Conservation (phyloP, 139 green algal species). For the Ostreobium quekettii region DNA sequence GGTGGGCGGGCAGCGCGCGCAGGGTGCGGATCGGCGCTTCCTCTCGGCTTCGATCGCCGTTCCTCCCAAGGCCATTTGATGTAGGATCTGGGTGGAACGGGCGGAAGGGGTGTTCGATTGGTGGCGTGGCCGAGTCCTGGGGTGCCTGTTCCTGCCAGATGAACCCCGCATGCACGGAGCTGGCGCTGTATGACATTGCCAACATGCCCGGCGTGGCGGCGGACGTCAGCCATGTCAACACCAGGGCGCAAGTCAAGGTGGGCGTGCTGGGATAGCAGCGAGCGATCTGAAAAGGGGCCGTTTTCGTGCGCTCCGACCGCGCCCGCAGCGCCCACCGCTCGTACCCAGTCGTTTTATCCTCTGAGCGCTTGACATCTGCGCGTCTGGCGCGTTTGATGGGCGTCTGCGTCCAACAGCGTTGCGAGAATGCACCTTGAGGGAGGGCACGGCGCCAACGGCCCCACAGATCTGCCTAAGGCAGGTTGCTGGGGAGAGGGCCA, state of each 20-base stretch:
- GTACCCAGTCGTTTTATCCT: too few relatives aligned
- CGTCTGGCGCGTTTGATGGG: neutral
- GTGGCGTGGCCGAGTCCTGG: too few relatives aligned
- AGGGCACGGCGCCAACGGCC: too few relatives aligned
- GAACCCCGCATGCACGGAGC: constrained; percentile 62
- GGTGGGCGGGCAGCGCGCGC: constrained; percentile 25
- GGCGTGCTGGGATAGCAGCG: neutral
- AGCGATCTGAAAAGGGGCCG: neutral
- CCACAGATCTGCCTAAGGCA: too few relatives aligned
- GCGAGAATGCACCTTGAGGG: too few relatives aligned
- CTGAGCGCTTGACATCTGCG: too few relatives aligned
- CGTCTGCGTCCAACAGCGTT: too few relatives aligned
- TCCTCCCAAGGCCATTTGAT: too few relatives aligned
- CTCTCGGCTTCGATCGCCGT: neutral
- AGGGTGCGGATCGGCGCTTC: neutral
- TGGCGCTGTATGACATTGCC: constrained; percentile 80
- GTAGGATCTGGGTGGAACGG: too few relatives aligned
- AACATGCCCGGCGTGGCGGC: constrained; percentile 84
- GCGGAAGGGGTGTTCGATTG: too few relatives aligned
- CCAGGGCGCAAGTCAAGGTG: constrained; percentile 68
- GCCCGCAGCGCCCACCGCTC: neutral
- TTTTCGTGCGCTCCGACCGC: too few relatives aligned
- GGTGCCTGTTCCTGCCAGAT: constrained; percentile 53
- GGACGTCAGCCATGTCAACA: constrained; percentile 95
- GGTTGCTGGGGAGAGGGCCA: too few relatives aligned